A percentile compares a stretch with the other conserved stretches of the same genome.
Evolutionary conservation across 306 rosid species (phyloP).

Genomic region (Begonia fuchsioides): DNA sequence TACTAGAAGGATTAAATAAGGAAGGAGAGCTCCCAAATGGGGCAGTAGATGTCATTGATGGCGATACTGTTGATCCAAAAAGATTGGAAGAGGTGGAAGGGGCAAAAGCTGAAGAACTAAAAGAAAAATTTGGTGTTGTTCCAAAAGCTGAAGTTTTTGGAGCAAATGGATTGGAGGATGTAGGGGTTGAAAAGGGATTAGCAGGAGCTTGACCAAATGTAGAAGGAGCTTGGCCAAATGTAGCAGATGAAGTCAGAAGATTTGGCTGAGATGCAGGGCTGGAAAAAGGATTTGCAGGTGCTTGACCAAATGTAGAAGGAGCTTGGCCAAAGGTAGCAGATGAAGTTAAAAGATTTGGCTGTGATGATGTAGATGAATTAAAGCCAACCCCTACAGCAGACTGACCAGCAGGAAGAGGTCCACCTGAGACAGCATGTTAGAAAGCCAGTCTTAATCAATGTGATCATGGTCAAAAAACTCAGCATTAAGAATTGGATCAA

Average conservation of each 20-base stretch:
- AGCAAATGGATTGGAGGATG: conserved; percentile 50
- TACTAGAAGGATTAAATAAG: conserved; percentile 21
- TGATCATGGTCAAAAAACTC: no score
- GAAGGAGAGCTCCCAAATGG: conserved; percentile 36
- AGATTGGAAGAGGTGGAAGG: conserved; percentile 31
- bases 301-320: conserved; percentile 45
- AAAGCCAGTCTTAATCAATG: no score
- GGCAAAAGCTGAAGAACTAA: conserved; percentile 45
- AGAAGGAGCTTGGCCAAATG: conserved; percentile 14
- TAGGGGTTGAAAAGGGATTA: conserved; percentile 40
- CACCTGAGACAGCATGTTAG: conserved; percentile 35
- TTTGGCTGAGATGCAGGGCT: conserved; percentile 23
- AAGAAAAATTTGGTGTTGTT: conserved; percentile 32
- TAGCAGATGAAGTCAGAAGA: conserved; percentile 13
- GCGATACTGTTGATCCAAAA: conserved; percentile 24
- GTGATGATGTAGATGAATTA: conserved; percentile 26
- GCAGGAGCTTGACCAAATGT: conserved; percentile 54
- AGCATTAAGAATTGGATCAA: not conserved
- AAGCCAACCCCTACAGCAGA: conserved; percentile 37
- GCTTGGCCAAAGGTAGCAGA: conserved; percentile 1
- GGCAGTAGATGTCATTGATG: conserved; percentile 33
- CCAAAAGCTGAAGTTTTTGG: conserved; percentile 47
- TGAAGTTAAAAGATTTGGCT: conserved; percentile 30
- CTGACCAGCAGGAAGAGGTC: conserved; percentile 54
- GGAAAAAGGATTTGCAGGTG: conserved; percentile 54